Conservation (phyloP, 352 stramenopile genomes). For the Phytophthora idaei region DNA sequence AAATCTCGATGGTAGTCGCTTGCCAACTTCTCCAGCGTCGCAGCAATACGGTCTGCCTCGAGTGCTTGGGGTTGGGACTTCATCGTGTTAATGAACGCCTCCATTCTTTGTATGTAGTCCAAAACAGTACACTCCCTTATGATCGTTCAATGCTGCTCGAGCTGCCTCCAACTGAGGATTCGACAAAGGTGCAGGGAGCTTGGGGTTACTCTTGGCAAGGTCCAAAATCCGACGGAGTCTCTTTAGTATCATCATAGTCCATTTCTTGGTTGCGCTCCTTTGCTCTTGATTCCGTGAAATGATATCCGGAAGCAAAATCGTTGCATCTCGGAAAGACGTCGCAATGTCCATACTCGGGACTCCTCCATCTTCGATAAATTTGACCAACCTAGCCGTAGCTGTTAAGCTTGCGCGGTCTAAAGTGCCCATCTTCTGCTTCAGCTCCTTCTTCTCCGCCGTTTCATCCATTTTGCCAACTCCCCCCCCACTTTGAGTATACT, state of each 20-base stretch:
- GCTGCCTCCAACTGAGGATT: slow-evolving; percentile 5
- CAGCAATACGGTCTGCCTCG: slow-evolving; percentile 3
- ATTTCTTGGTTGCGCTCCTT: neutral
- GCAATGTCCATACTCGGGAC: slow-evolving; percentile 2
- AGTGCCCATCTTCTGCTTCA: neutral
- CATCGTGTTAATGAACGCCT: neutral
- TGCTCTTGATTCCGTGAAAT: neutral
- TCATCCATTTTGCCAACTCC: neutral
- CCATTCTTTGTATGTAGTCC: slow-evolving; percentile 2
- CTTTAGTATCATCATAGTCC: neutral
- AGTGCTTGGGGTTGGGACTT: neutral
- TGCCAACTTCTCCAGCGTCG: slow-evolving; percentile 4
- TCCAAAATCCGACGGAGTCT: neutral
- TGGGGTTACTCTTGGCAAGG: neutral
- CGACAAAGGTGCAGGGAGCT: slow-evolving; percentile 3
- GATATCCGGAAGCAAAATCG: slow-evolving; percentile 7
- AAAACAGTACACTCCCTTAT: neutral
- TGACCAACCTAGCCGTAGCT: neutral
- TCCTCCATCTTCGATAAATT: slow-evolving; percentile 7
- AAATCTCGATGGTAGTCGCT: slow-evolving; percentile 4
- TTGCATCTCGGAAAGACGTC: slow-evolving; percentile 5
- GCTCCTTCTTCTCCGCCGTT: neutral
- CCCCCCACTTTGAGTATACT: neutral
- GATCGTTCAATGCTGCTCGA: slow-evolving; percentile 1
- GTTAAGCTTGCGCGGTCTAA: neutral